Evolutionary conservation across 2,329 filamentous ascomycete genomes (phyloP), one percentile per base, ranked within the genome.

Genomic region (Cladosporium velox): DNA sequence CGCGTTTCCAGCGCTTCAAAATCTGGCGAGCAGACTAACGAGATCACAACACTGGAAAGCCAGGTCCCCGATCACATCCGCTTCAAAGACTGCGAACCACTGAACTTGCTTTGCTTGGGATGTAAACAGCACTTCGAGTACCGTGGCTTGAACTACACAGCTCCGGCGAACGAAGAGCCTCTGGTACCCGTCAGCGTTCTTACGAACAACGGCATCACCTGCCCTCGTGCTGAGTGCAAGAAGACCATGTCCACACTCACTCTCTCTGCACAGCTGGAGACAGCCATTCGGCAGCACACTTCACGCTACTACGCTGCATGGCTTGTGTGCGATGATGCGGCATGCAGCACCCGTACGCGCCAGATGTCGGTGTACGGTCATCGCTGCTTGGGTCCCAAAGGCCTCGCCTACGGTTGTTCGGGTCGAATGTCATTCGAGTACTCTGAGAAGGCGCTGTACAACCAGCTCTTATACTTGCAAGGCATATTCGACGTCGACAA

Each of bases 331-430:
- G 91, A 97, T 77, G 95, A 99, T 77, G 82, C 91, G 1, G 88
- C 91, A 38, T 99, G 95, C 78, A 91, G 90, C 32, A 91, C 89
- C 75, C 90, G 92, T 65, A 98, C 95, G 2, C 87, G 94, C 59
- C 92, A 97, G 77, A 93, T 98, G 84, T 91, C 88, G 72, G 95
- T 99, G 47, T 97, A 96, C 77, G 95, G 95, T 55, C 88, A 90
- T 67, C 88, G 93, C 59, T 99, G 95, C 77, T 84, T 98, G 6
- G 95, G 95, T 0, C 92, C 94, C 18, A 90, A 89, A 71, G 93
- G 93, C 1, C 88, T 95, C 3, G 94, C 91, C 0, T 86, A 89
- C 65, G 93, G 92, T 65, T 99, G 95, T 77, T 82, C 89, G 4
- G 95, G 95, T 24, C 87, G 87, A 59, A 98, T 99, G 93, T 83